Evolutionary conservation across 768 basidiomycete species (phyloP).

Genomic region (Lentinula sp.): DNA sequence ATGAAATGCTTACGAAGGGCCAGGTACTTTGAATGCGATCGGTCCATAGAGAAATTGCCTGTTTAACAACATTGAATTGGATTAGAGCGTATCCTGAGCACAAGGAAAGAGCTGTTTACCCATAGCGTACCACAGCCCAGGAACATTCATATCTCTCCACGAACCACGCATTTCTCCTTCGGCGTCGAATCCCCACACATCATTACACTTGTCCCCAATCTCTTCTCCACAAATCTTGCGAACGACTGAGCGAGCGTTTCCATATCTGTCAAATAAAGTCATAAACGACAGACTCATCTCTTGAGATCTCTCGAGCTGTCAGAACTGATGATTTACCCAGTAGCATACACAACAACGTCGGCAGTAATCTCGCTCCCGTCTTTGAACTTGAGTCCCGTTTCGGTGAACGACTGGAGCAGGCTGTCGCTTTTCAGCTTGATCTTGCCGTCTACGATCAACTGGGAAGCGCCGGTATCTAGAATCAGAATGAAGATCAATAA

Average conservation of each 20-base stretch:
- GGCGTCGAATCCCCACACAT: slow-evolving; percentile 59
- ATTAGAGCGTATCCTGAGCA: not conserved
- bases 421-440: slow-evolving; percentile 66
- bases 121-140: slow-evolving; percentile 54
- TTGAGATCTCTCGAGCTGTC: not conserved
- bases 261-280: slow-evolving; percentile 28
- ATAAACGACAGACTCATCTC: not conserved
- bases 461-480: slow-evolving; percentile 51
- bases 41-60: slow-evolving; percentile 51
- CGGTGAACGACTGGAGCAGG: slow-evolving; percentile 38
- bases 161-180: slow-evolving; percentile 56
- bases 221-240: slow-evolving; percentile 40
- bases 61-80: not conserved
- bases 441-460: slow-evolving; percentile 59
- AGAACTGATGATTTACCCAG: slow-evolving; percentile 33
- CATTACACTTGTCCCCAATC: slow-evolving; percentile 36
- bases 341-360: slow-evolving; percentile 56
- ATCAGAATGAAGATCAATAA: not conserved
- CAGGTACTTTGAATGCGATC: slow-evolving; percentile 58
- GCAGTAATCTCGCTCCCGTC: slow-evolving; percentile 39
- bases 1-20: slow-evolving; percentile 48
- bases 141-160: slow-evolving; percentile 45
- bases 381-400: slow-evolving; percentile 39
- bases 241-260: slow-evolving; percentile 33
- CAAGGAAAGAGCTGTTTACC: slow-evolving; percentile 25